Conservation (phyloP, 352 stramenopile species). For the Pilasporangium apinafurcum region DNA sequence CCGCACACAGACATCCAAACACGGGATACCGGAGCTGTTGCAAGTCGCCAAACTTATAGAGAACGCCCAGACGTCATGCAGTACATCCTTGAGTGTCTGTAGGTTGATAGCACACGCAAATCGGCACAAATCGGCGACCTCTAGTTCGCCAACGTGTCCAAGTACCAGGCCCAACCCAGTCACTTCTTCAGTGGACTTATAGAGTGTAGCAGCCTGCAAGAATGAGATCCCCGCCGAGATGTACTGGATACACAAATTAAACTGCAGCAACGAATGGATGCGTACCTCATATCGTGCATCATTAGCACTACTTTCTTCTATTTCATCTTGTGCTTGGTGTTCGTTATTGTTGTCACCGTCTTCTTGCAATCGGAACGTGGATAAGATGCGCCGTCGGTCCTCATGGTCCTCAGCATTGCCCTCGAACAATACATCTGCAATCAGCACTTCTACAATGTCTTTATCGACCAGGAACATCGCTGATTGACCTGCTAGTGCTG, state of each 20-base stretch:
- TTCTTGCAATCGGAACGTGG: conserved; percentile 3
- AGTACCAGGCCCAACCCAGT: conserved; percentile 14
- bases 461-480: conserved; percentile 14
- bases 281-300: conserved; percentile 18
- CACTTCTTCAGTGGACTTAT: conserved; percentile 16
- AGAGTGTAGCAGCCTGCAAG: conserved; percentile 11
- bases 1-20: conserved; percentile 15
- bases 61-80: conserved; percentile 17
- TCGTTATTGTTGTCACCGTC: not conserved
- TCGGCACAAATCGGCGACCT: conserved; percentile 14
- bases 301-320: conserved; percentile 1
- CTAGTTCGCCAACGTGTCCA: conserved; percentile 11
- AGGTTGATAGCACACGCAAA: conserved; percentile 21
- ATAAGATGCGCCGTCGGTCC: conserved; percentile 15
- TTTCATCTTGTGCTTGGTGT: not conserved
- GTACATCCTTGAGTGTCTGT: conserved; percentile 17
- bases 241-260: conserved; percentile 25
- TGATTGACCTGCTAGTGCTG: conserved; percentile 7
- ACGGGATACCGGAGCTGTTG: conserved; percentile 9
- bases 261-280: conserved; percentile 15
- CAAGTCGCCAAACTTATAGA: conserved; percentile 11
- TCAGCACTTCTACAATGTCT: conserved; percentile 15
- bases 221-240: conserved; percentile 19
- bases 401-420: conserved; percentile 3
- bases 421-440: conserved; percentile 12